Conservation (phyloP, 116 monocot genomes). For the Papilionanthe hybrid region DNA sequence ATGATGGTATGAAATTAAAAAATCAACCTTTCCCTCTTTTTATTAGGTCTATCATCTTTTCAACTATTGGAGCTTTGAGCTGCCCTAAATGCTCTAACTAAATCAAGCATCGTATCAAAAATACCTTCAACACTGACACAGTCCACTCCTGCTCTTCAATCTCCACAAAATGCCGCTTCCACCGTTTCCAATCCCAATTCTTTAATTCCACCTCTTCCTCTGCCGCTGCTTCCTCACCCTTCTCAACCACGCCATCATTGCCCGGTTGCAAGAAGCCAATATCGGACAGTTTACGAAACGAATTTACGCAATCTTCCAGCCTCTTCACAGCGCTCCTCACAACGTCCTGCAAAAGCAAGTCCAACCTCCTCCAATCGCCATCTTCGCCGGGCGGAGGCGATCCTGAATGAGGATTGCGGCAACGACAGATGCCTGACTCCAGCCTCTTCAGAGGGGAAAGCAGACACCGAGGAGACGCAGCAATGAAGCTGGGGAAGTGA, state of each 20-base stretch:
- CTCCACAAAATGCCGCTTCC: slow-evolving; percentile 73
- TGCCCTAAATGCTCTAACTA: too few relatives aligned
- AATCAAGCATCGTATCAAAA: background rate
- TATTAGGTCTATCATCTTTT: too few relatives aligned
- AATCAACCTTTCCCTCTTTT: too few relatives aligned
- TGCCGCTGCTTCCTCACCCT: slow-evolving; percentile 13
- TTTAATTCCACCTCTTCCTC: slow-evolving; percentile 17
- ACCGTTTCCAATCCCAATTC: slow-evolving; percentile 87
- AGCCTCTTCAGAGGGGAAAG: background rate
- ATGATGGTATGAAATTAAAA: too few relatives aligned
- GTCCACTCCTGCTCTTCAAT: slow-evolving; percentile 68
- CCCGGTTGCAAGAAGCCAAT: background rate
- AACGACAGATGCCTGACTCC: slow-evolving; percentile 23
- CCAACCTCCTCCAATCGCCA: slow-evolving; percentile 34
- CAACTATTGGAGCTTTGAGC: too few relatives aligned
- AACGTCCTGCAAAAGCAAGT: slow-evolving; percentile 30
- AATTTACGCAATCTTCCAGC: slow-evolving; percentile 53
- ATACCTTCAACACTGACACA: slow-evolving; percentile 61
- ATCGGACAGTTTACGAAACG: slow-evolving; percentile 11
- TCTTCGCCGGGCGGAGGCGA: background rate
- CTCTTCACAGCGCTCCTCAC: slow-evolving; percentile 46
- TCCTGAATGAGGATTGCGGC: slow-evolving; percentile 8
- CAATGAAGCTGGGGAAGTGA: slow-evolving; percentile 4
- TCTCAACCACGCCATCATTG: background rate
- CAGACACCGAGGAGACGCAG: background rate